phyloP scores from a whole-genome alignment of 768 basidiomycete genomes.

The Hygrocybe coccinea region DNA sequence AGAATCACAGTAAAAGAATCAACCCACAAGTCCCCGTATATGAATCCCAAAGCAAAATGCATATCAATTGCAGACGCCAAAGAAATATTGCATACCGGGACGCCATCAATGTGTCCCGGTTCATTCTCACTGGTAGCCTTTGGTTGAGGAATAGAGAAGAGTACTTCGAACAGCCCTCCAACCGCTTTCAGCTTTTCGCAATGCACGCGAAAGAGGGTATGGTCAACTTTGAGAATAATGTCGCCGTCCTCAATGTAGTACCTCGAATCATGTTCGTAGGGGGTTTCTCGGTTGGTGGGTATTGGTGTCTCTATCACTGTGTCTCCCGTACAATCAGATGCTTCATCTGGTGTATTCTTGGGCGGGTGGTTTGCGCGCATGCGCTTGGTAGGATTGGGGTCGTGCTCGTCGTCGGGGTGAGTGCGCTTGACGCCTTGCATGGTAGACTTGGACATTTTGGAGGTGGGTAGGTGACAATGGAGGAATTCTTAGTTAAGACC shows the following conservation, averaged over 20 bases:
- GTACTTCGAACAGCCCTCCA: slow-evolving; percentile 16
- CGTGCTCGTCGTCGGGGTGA: too few relatives aligned
- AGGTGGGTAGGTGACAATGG: too few relatives aligned
- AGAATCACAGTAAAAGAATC: not conserved
- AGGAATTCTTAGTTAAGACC: too few relatives aligned
- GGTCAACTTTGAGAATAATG: slow-evolving; percentile 16
- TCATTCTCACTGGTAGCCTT: too few relatives aligned
- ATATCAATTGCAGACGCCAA: slow-evolving; percentile 12
- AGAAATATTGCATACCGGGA: too few relatives aligned
- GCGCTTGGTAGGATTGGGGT: too few relatives aligned
- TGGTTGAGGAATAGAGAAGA: slow-evolving; percentile 11
- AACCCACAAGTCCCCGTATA: slow-evolving; percentile 14
- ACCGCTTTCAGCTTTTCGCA: slow-evolving; percentile 8
- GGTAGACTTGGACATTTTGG: too few relatives aligned
- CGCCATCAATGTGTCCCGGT: too few relatives aligned
- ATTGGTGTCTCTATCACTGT: not conserved
- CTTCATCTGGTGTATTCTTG: too few relatives aligned
- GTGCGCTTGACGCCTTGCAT: too few relatives aligned
- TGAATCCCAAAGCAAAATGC: slow-evolving; percentile 11
- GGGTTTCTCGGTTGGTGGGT: not conserved
- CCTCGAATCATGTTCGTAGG: slow-evolving; percentile 12
- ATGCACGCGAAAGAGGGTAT: slow-evolving; percentile 21
- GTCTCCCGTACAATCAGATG: too few relatives aligned
- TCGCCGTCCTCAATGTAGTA: slow-evolving; percentile 23
- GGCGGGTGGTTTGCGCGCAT: too few relatives aligned